A percentile compares a stretch with the other conserved stretches of the same genome.
Conservation (phyloP, 2,329 filamentous ascomycete species). For the Sporothrix phasma region DNA sequence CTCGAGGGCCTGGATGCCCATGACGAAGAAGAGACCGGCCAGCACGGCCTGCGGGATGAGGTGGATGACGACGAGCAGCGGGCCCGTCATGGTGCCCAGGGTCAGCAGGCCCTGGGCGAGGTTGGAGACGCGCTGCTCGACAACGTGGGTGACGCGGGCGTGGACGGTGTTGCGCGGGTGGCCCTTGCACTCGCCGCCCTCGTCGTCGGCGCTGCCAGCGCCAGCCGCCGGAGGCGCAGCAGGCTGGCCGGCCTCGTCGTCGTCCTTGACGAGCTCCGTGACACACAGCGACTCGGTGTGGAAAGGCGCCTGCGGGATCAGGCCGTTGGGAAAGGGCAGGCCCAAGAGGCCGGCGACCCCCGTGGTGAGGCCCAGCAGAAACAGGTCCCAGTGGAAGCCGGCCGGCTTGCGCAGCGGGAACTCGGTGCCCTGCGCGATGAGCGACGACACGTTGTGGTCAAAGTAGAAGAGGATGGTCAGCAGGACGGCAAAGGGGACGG, state of each 20-base stretch:
- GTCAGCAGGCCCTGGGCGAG: slow-evolving; percentile 68
- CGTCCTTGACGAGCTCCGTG: slow-evolving; percentile 42
- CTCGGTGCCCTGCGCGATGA: slow-evolving; percentile 75
- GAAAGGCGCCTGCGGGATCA: slow-evolving; percentile 76
- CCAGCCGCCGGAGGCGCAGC: too few species aligned
- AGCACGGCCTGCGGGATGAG: slow-evolving; percentile 72
- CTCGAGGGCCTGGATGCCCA: slow-evolving; percentile 69
- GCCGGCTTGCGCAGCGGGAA: slow-evolving; percentile 73
- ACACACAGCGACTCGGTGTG: slow-evolving; percentile 73
- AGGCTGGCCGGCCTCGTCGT: slow-evolving; percentile 25
- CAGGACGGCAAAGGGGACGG: slow-evolving; percentile 76
- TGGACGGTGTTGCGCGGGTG: slow-evolving; percentile 29
- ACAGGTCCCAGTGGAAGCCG: slow-evolving; percentile 79
- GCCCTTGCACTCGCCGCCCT: slow-evolving; percentile 42
- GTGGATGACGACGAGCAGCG: slow-evolving; percentile 62
- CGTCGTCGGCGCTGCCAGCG: background rate
- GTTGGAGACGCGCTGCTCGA: slow-evolving; percentile 72
- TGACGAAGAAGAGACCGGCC: slow-evolving; percentile 74
- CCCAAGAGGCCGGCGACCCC: slow-evolving; percentile 66
- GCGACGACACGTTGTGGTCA: slow-evolving; percentile 77
- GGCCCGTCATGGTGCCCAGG: slow-evolving; percentile 68
- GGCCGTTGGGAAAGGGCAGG: slow-evolving; percentile 70
- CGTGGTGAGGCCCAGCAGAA: slow-evolving; percentile 69
- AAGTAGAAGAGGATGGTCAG: slow-evolving; percentile 83
- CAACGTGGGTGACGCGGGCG: slow-evolving; percentile 50